Base-by-base conservation (phyloP, 2,329 filamentous ascomycete genomes). In the Talaromyces albobiverticillius region DNA sequence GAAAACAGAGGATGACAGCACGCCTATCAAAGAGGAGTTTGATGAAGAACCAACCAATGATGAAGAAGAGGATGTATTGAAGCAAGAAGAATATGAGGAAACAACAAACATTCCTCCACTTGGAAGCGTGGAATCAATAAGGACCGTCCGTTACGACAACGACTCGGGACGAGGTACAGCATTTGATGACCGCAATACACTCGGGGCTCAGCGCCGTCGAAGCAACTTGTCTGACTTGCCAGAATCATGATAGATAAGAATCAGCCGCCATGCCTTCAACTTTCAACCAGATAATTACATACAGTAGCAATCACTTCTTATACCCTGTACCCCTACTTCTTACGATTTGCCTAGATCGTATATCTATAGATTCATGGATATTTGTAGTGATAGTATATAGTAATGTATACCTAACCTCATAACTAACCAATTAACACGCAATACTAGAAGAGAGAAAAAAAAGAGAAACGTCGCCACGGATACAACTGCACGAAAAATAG, bases 91-190 rank as follows among this genome's bases (percentile, higher is more conserved):
- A 50, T 56, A 59, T 40, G 60, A 63, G 26, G 55, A 55, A 25
- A 57, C 62, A 20, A 57, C 58, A 14, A 58, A 58, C 59, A 54
- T 60, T 57, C n/a, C 46, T 22, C 53, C 56, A 41, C 57, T 65
- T 32, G 29, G 60, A 64, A 46, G 56, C 31, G 57, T 47, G 56
- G 38, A 52, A 52, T 57, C 58, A 53, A 48, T 46, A 54, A 54
- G 51, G 46, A 50, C 32, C 45, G 32, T 42, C 18, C 40, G 34
- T 20, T 29, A 55, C 40, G 16, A 36, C 32, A 41, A 20, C 40
- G 34, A 80, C 60, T 79, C 75, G 16, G 81, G 81, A 0, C 65
- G 80, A 54, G 82, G 82, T 3, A 85, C 82, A 23, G 83, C 81
- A 20, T 55, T 71, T 53, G 73, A 76, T 53, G 67, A 61, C 34